Evolutionary conservation across 192 early-diverging fungal genomes (phyloP).

Genomic region (Coemansia sp.): DNA sequence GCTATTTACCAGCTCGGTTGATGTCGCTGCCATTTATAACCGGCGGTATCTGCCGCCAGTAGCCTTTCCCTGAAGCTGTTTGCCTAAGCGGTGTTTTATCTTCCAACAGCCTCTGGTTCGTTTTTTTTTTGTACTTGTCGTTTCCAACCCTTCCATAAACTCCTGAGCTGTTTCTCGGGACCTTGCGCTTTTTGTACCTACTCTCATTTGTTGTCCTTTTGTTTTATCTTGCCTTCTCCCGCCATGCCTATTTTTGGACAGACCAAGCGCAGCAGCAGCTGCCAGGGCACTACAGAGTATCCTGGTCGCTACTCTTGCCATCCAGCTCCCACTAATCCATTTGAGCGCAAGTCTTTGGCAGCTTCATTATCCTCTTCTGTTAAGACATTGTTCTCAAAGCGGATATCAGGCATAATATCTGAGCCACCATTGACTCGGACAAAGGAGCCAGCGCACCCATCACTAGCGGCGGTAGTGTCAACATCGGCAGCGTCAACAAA

Average conservation of each 20-base stretch:
- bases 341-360: conserved; percentile 24
- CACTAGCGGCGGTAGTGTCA: neutral
- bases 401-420: conserved; percentile 8
- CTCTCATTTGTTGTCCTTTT: neutral
- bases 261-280: conserved; percentile 18
- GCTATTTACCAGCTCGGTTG: neutral
- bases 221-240: conserved; percentile 4
- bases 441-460: neutral
- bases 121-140: conserved; percentile 8
- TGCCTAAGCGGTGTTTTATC: neutral
- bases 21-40: conserved; percentile 6
- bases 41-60: neutral
- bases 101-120: neutral
- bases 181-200: conserved; percentile 1
- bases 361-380: conserved; percentile 29
- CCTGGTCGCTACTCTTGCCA: conserved; percentile 1
- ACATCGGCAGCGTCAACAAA: neutral
- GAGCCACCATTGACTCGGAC: conserved; percentile 5
- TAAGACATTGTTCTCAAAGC: conserved; percentile 37
- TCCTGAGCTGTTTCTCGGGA: neutral
- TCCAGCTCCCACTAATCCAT: conserved; percentile 7
- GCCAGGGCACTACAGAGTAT: neutral
- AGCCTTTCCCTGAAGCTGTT: neutral
- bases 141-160: neutral
- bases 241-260: conserved; percentile 26